Evolutionary conservation across 2,329 filamentous ascomycete species (phyloP).

Genomic region (Ophiobolus disseminans): DNA sequence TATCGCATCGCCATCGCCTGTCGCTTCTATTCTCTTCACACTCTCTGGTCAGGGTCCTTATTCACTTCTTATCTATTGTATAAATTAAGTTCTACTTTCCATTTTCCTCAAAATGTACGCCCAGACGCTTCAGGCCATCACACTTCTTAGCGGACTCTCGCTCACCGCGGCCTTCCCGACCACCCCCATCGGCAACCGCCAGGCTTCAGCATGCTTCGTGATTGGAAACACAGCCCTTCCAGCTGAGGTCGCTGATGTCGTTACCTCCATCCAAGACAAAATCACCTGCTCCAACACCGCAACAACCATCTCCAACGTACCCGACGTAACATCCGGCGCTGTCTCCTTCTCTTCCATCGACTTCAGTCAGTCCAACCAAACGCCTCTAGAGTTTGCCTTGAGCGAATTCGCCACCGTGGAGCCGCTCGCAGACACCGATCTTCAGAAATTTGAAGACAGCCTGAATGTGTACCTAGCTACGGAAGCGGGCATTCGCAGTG

Average conservation of each 20-base stretch:
- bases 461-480: slow-evolving; percentile 66
- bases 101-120: slow-evolving; percentile 23
- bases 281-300: slow-evolving; percentile 59
- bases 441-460: slow-evolving; percentile 60
- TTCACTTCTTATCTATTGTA: neutral
- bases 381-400: slow-evolving; percentile 63
- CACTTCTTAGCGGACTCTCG: slow-evolving; percentile 18
- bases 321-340: slow-evolving; percentile 62
- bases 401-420: slow-evolving; percentile 60
- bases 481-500: slow-evolving; percentile 64
- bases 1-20: neutral
- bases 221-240: slow-evolving; percentile 61
- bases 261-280: slow-evolving; percentile 50
- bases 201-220: slow-evolving; percentile 59
- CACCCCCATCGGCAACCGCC: slow-evolving; percentile 17
- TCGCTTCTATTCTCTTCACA: neutral
- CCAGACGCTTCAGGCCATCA: slow-evolving; percentile 15
- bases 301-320: slow-evolving; percentile 62
- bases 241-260: slow-evolving; percentile 56
- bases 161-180: slow-evolving; percentile 19
- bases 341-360: slow-evolving; percentile 63
- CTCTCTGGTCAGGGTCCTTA: neutral
- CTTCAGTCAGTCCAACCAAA: slow-evolving; percentile 59
- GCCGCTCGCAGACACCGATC: slow-evolving; percentile 58
- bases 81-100: neutral